phyloP scores from a whole-genome alignment of 306 rosid species.

The Mimosa pudica region DNA sequence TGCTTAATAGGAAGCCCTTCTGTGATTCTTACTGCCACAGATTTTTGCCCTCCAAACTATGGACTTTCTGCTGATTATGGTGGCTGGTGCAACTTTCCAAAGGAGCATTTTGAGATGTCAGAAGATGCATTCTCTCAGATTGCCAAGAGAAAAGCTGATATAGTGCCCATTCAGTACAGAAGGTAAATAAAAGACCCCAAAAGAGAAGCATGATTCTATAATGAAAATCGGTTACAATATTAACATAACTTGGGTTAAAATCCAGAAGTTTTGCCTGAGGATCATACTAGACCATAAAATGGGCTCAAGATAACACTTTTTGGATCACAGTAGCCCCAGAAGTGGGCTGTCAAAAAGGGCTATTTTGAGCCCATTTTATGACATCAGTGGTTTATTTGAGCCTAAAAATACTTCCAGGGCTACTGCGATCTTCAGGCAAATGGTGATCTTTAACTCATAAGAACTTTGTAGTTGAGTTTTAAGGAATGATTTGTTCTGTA shows the following conservation, averaged over 20 bases:
- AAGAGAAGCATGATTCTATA: neutral
- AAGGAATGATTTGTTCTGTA: slow-evolving; percentile 13
- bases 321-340: no score
- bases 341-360: no score
- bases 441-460: no score
- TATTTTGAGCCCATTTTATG: no score
- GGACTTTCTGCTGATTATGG: slow-evolving; percentile 93
- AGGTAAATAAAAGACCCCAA: slow-evolving; percentile 52
- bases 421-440: no score
- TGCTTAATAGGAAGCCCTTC: slow-evolving; percentile 89
- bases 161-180: slow-evolving; percentile 88
- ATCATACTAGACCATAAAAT: neutral
- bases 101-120: slow-evolving; percentile 93
- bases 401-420: no score
- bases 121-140: slow-evolving; percentile 79
- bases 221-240: neutral
- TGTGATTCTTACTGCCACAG: slow-evolving; percentile 83
- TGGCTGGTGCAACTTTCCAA: slow-evolving; percentile 97
- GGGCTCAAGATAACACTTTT: no score
- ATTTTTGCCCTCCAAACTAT: slow-evolving; percentile 91
- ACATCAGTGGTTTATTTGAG: no score
- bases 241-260: neutral
- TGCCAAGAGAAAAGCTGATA: slow-evolving; percentile 78
- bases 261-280: neutral
- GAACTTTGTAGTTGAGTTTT: neutral